Evolutionary conservation across 345 rosid species (phyloP).

Genomic region (Cardiospermum halicacabum): DNA sequence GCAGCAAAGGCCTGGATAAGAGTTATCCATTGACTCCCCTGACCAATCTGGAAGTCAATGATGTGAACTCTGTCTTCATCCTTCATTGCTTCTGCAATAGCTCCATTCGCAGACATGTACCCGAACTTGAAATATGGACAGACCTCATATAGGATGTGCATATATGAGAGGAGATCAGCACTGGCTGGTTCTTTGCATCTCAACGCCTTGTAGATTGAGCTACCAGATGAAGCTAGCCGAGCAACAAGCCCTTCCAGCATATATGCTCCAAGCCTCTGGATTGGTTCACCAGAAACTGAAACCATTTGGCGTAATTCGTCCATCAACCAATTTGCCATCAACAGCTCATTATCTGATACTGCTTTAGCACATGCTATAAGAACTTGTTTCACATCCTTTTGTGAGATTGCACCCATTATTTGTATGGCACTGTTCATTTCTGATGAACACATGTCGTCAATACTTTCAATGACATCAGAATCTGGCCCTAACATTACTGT

Average conservation of each 20-base stretch:
- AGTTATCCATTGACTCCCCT: slow-evolving; percentile 88
- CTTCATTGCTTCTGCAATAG: slow-evolving; percentile 95
- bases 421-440: slow-evolving; percentile 47
- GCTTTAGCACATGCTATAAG: slow-evolving; percentile 76
- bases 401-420: slow-evolving; percentile 46
- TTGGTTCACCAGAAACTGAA: slow-evolving; percentile 94
- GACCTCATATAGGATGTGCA: slow-evolving; percentile 76
- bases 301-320: slow-evolving; percentile 67
- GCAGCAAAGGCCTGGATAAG: slow-evolving; percentile 95
- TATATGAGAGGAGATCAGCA: slow-evolving; percentile 61
- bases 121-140: slow-evolving; percentile 95
- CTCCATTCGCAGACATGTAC: slow-evolving; percentile 95
- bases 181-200: slow-evolving; percentile 71
- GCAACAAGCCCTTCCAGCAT: slow-evolving; percentile 94
- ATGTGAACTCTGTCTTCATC: slow-evolving; percentile 77
- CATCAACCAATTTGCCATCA: slow-evolving; percentile 67
- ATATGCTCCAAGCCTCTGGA: slow-evolving; percentile 89
- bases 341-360: slow-evolving; percentile 61
- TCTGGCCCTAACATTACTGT: slow-evolving; percentile 86
- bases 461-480: slow-evolving; percentile 40
- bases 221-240: slow-evolving; percentile 72
- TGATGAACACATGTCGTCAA: slow-evolving; percentile 19
- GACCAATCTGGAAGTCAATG: slow-evolving; percentile 81
- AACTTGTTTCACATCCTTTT: slow-evolving; percentile 52
- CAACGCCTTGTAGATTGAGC: slow-evolving; percentile 66